Base-by-base conservation (phyloP, 495 filamentous ascomycete species). In the Hypomontagnella submonticulosa region DNA sequence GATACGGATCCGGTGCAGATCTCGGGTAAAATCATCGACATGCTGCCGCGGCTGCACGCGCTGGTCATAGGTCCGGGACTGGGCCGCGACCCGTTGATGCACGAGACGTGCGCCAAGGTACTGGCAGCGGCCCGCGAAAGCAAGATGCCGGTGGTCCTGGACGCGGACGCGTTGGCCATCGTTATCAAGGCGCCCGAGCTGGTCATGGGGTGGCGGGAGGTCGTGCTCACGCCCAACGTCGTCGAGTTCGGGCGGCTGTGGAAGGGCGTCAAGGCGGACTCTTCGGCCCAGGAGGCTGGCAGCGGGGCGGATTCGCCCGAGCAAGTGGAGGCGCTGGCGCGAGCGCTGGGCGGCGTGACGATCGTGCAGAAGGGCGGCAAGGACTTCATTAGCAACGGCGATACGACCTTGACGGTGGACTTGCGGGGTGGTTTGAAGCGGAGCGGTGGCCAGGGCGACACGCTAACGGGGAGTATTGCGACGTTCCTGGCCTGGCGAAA, bases 371-470 rank as follows among this genome's bases (percentile, higher is more conserved):
- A 99, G 78, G 95, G 95, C 30, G 71, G 75, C n/a, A 86, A 85
- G 49, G 95, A 99, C 74, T 86, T 90, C 59, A 91, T 99, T 62
- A 90, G 88, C 5, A 92, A 97, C 72, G 95, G 95, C 13, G 82
- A 84, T 46, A 82, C 80, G 11, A 95, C 91, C 44, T 73, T 91
- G 32, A 81, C 90, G 18, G 88, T 88, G 40, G 92, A 96, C 69
- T 71, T 90, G 18, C 75, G 84, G 66, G 95, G 95, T 5, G 94
- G 95, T 3, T 71, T 87, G 70, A 99, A 99, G 85, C 82, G 95
- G 56, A 93, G 89, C 53, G 96, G 95, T 38, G 95, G 95, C 2
- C 95, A 99, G 75, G 95, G 95, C 8, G 95, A 99, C 79, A 99
- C 95, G 8, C 79, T 99, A 66, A 99, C 95, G 3, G 95, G 95